Evolutionary conservation across 1,139 yeast genomes (phyloP), one percentile per base, ranked within the genome.

Genomic region (Sugiyamaella pinicola): DNA sequence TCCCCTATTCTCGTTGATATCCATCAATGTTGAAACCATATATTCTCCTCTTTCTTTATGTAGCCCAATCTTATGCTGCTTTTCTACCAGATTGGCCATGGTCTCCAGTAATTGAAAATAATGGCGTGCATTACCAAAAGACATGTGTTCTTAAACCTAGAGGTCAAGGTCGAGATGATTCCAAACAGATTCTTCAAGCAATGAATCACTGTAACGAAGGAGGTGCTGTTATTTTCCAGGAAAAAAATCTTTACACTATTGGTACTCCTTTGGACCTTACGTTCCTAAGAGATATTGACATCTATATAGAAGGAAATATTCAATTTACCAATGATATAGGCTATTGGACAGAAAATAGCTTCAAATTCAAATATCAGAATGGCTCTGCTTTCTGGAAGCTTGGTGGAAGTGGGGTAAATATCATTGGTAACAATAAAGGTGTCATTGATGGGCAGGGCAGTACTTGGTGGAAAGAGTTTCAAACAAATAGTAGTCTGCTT

Each of bases 361-460:
- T n/a, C n/a, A n/a, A n/a, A n/a, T n/a, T n/a, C n/a, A 12, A 4
- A 12, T 44, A 44, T n/a, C 48, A 44, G 22, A 44, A 17, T 33
- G 48, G n/a, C n/a, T n/a, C 40, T 4, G 48, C 48, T 7, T 44
- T 44, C 19, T 34, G 48, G 48, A 44, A 44, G n/a, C 33, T 44
- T 33, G 48, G 48, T 13, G 48, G 40, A 17, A 26, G 38, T 18
- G 48, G 48, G 3, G 48, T 44, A 6, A 34, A 44, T 44, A 44
- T 44, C 17, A n/a, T n/a, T n/a, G n/a, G n/a, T n/a, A n/a, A n/a
- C n/a, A n/a, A n/a, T n/a, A n/a, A n/a, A n/a, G n/a, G n/a, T n/a
- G n/a, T n/a, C n/a, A 44, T 44, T 24, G 48, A 44, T 33, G 48
- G 40, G 3, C 48, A 44, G n/a, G 48, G 40, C 9, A 40, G 40